Conservation (phyloP, 1,284 basidiomycete genomes). For the Xerocomus minutiporus region DNA sequence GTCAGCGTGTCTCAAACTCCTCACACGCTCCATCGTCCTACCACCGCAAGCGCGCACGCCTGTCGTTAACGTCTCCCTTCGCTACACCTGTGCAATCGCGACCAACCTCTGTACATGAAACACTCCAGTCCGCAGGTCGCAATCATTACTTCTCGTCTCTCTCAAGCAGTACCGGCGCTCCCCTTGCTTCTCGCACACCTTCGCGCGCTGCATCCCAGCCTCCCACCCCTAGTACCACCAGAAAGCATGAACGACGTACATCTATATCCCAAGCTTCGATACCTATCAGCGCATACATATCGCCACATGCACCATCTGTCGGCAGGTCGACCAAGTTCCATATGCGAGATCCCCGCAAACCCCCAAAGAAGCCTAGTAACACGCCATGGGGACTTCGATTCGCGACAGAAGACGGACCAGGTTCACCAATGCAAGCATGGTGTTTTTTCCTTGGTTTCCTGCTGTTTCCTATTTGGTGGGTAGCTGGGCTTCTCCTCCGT, state of each 20-base stretch:
- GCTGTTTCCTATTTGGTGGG: constrained; percentile 74
- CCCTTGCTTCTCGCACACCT: constrained; percentile 33
- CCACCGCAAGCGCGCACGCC: constrained; percentile 60
- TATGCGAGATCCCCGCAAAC: constrained; percentile 73
- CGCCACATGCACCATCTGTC: constrained; percentile 70
- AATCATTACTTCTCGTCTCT: constrained; percentile 46
- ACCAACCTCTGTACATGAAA: constrained; percentile 33
- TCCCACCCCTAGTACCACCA: constrained; percentile 23
- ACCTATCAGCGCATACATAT: constrained; percentile 68
- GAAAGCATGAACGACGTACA: constrained; percentile 39
- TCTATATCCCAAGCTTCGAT: constrained; percentile 66
- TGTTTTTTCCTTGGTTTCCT: constrained; percentile 71
- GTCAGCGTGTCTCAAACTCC: constrained; percentile 35
- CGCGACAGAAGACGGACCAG: constrained; percentile 48
- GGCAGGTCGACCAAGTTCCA: constrained; percentile 54
- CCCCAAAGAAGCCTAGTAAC: constrained; percentile 46
- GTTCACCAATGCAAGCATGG: constrained; percentile 69
- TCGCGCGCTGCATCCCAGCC: constrained; percentile 36
- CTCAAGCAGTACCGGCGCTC: constrained; percentile 48
- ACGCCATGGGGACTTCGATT: constrained; percentile 60
- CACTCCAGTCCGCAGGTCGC: constrained; percentile 26
- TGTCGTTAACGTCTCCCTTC: constrained; percentile 45
- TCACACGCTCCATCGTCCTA: constrained; percentile 63
- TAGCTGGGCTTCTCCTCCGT: constrained; percentile 51
- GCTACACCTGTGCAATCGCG: constrained; percentile 33